A percentile compares a stretch with the other conserved stretches of the same genome.
These are phyloP conservation scores for Ettlia oleoabundans DNA, from an alignment of 139 green algal genomes.

Conservation along the genomic window DNA sequence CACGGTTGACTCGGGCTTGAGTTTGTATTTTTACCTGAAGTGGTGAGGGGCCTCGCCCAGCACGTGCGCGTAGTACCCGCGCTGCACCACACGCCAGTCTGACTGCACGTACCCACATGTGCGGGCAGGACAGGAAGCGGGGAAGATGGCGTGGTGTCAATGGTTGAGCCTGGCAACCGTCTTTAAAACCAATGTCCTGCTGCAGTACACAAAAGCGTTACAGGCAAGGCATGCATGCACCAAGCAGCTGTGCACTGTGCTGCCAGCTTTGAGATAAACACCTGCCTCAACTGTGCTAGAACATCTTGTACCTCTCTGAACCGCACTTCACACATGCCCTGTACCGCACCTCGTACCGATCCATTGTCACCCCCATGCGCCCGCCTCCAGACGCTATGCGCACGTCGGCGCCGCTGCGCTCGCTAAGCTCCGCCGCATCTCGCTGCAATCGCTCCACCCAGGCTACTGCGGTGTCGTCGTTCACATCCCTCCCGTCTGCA, in stretches of 20 bases:
- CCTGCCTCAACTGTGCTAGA: not conserved
- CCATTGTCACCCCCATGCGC: slow-evolving; percentile 95
- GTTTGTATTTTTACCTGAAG: too few relatives aligned
- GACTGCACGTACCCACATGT: slow-evolving; percentile 52
- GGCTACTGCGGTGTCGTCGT: slow-evolving; percentile 56
- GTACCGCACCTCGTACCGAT: slow-evolving; percentile 86
- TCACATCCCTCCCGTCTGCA: slow-evolving; percentile 72
- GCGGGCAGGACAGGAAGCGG: not conserved
- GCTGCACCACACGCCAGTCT: slow-evolving; percentile 95
- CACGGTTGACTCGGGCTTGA: too few relatives aligned
- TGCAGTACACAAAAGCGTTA: not conserved
- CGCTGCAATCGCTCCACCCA: slow-evolving; percentile 60
- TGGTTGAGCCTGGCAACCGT: not conserved
- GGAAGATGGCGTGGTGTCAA: not conserved
- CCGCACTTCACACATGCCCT: not conserved
- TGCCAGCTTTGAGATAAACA: too few relatives aligned
- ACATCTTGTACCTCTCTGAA: not conserved
- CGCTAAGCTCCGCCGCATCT: not conserved
- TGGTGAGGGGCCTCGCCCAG: slow-evolving; percentile 86
- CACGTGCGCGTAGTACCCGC: slow-evolving; percentile 91
- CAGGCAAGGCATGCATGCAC: not conserved
- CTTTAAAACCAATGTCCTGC: not conserved
- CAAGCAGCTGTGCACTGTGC: not conserved
- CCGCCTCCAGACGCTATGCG: slow-evolving; percentile 91
- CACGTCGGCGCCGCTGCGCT: slow-evolving; percentile 64